Base-by-base conservation (phyloP, 2,329 filamentous ascomycete genomes). In the Colletotrichum sp. region DNA sequence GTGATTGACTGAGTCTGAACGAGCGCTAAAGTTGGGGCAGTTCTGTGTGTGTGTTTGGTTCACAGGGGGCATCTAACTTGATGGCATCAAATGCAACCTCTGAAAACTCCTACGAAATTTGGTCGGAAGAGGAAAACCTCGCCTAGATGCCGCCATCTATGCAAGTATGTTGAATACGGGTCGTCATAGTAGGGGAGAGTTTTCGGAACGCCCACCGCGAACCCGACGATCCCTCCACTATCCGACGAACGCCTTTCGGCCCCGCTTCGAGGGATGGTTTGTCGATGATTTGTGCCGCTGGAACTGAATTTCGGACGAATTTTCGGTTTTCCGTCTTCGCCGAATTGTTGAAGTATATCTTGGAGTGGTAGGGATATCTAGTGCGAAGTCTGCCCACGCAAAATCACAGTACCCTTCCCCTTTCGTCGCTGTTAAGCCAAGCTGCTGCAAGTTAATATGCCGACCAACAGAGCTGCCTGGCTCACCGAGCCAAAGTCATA, bases 381-480 rank as follows among this genome's bases (percentile, higher is more conserved):
- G 39, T 1, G 18, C 2, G 18, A 12, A 12, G 18, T 7, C 18
- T 48, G 18, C 39, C 1, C 18, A 4, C 6, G 39, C 9, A 4
- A 1, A 12, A n/a, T 0, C 0, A 44, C 39, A 44, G 5, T 6
- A 3, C 18, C 18, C 9, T n/a, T 44, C n/a, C 9, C 39, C 1
- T 1, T 44, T 44, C 9, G 6, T 52, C 44, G 10, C 10, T 13
- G 44, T 22, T 5, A 48, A 22, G 1, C 44, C 44, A 44, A 44
- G 18, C n/a, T 48, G 18, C 18, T 10, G 10, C 26, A 22, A 26
- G 15, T 59, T 12, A 66, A 12, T 32, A 75, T 65, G 60, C 16
- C 34, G 1, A 64, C 6, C 4, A 77, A 76, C 52, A 62, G 22
- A 34, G 75, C 75, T 22, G 73, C 73, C 22, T 77, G 75, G 73